Percentiles rank a stretch among this genome's conserved stretches.
Evolutionary conservation across 2,329 filamentous ascomycete species (phyloP).

Genomic region (Hypoxylon sp.): DNA sequence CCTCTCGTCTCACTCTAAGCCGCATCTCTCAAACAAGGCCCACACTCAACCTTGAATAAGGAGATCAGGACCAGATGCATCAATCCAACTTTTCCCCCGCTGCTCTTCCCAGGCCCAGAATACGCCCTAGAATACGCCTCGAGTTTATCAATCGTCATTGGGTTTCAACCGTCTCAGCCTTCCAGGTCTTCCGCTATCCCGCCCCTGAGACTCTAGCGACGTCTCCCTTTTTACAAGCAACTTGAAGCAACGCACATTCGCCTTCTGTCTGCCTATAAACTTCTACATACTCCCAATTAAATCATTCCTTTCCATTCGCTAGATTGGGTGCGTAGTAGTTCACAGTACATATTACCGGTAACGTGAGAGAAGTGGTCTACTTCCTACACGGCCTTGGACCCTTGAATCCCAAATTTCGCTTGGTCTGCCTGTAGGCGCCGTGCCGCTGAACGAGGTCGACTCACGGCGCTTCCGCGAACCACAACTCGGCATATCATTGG

Average conservation of each 20-base stretch:
- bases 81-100: constrained; percentile 27
- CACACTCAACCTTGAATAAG: constrained; percentile 29
- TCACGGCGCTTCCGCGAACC: constrained; percentile 50
- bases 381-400: constrained; percentile 27
- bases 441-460: constrained; percentile 35
- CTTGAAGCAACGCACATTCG: constrained; percentile 4
- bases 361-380: constrained; percentile 27
- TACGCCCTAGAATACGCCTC: constrained; percentile 14
- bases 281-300: constrained; percentile 4
- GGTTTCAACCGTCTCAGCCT: constrained; percentile 37
- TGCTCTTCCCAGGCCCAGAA: constrained; percentile 26
- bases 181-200: constrained; percentile 11
- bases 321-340: constrained; percentile 16
- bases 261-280: constrained; percentile 20
- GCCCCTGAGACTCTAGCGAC: constrained; percentile 14
- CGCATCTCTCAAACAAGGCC: constrained; percentile 36
- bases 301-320: constrained; percentile 13
- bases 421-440: constrained; percentile 46
- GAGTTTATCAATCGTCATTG: constrained; percentile 27
- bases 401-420: constrained; percentile 38
- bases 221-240: constrained; percentile 21
- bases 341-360: constrained; percentile 20
- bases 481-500: constrained; percentile 44
- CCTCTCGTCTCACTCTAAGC: constrained; percentile 20
- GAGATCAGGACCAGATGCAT: constrained; percentile 24